Conservation (phyloP, 2,329 filamentous ascomycete genomes). For the Laburnicola sp. region DNA sequence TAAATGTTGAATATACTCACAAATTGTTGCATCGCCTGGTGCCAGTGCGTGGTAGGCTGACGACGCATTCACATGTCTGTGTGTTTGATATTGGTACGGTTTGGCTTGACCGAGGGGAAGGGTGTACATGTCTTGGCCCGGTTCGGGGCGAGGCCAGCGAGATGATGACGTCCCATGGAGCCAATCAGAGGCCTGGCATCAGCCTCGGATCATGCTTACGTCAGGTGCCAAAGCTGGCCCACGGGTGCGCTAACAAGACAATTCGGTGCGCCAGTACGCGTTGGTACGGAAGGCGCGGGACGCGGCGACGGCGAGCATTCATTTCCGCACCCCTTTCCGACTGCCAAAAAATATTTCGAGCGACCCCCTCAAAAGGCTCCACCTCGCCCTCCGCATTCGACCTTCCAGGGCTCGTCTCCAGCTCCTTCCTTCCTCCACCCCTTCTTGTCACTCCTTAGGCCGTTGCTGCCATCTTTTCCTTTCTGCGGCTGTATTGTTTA, state of each 20-base stretch:
- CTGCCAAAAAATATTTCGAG: constrained; percentile 31
- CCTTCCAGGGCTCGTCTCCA: constrained; percentile 20
- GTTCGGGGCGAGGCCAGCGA: neutral
- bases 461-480: constrained; percentile 24
- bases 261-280: constrained; percentile 2
- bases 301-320: constrained; percentile 29
- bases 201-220: constrained; percentile 23
- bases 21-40: no score
- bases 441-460: constrained; percentile 45
- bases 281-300: constrained; percentile 32
- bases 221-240: constrained; percentile 15
- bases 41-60: no score
- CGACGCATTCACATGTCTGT: no score
- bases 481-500: constrained; percentile 19
- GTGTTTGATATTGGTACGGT: no score
- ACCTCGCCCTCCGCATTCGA: constrained; percentile 16
- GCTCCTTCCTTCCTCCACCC: constrained; percentile 23
- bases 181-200: constrained; percentile 21
- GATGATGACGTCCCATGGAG: neutral
- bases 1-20: no score
- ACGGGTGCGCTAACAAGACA: constrained; percentile 13
- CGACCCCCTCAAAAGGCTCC: constrained; percentile 26
- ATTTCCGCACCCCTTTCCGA: constrained; percentile 45
- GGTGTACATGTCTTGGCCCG: no score
- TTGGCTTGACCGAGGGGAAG: no score